Percentiles rank a stretch among this genome's conserved stretches.
Conservation (phyloP, 331 rosid genomes). For the Acacia pycnantha region DNA sequence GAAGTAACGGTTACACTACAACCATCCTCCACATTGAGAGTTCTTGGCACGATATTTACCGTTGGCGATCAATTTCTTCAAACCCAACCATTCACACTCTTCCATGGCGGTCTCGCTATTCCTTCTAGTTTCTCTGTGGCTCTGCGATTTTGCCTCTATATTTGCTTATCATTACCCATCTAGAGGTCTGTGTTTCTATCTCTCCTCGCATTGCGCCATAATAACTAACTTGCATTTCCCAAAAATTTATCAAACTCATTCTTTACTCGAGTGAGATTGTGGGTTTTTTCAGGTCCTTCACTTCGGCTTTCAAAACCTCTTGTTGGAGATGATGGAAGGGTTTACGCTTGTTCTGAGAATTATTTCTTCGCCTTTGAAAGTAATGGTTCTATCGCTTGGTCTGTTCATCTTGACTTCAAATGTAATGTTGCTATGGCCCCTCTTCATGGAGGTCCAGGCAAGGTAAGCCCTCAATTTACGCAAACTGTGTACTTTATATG, state of each 20-base stretch:
- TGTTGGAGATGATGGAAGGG: conserved; percentile 56
- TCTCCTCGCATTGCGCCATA: background rate
- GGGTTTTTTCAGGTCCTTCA: background rate
- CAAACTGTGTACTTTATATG: no score
- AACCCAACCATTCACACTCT: background rate
- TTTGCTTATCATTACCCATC: background rate
- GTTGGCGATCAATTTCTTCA: background rate
- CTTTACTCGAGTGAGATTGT: background rate
- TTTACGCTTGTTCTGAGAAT: conserved; percentile 58
- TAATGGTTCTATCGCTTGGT: conserved; percentile 70
- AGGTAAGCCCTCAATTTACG: conserved; percentile 33
- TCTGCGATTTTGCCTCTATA: background rate
- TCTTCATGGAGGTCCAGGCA: conserved; percentile 54
- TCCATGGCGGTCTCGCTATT: background rate
- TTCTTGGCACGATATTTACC: background rate
- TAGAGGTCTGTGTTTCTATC: background rate
- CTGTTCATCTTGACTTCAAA: conserved; percentile 49
- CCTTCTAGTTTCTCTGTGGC: background rate
- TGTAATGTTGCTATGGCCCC: conserved; percentile 50
- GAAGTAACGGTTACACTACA: background rate
- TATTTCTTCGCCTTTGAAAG: conserved; percentile 58
- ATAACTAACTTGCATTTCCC: background rate
- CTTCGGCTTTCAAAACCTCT: conserved; percentile 58
- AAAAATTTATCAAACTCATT: background rate
- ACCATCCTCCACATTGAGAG: background rate